phyloP scores from a whole-genome alignment of 306 rosid genomes.

The Cajanus cajan region DNA sequence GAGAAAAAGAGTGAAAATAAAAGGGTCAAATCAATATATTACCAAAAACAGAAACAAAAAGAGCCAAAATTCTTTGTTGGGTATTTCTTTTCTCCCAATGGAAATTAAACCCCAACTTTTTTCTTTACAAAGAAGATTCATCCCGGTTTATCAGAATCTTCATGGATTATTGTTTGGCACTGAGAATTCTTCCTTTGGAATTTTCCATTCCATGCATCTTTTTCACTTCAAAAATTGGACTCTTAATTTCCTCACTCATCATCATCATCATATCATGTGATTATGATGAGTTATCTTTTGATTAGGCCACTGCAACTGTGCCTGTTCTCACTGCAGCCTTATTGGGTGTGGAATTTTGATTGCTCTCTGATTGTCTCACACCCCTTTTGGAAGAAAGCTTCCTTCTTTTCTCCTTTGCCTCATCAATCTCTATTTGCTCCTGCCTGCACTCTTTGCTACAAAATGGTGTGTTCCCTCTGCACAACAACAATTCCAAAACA shows the following conservation, averaged over 20 bases:
- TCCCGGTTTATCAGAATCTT: slow-evolving; percentile 40
- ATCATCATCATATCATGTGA: neutral
- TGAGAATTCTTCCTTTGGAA: neutral
- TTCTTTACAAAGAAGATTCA: slow-evolving; percentile 40
- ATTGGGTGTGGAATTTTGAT: slow-evolving; percentile 45
- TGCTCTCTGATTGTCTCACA: slow-evolving; percentile 58
- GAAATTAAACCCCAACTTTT: slow-evolving; percentile 22
- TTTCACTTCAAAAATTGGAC: slow-evolving; percentile 22
- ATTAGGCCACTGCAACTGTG: slow-evolving; percentile 75
- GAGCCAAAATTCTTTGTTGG: slow-evolving; percentile 42
- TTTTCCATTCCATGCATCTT: neutral
- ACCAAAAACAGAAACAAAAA: neutral
- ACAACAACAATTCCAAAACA: slow-evolving; percentile 5
- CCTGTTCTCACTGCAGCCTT: slow-evolving; percentile 58
- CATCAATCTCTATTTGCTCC: slow-evolving; percentile 81
- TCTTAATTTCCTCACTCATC: slow-evolving; percentile 1
- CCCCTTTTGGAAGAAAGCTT: slow-evolving; percentile 55
- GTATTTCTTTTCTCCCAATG: neutral
- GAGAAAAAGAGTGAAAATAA: neutral
- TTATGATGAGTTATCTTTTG: neutral
- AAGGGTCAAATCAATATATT: slow-evolving; percentile 22
- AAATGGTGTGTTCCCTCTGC: slow-evolving; percentile 95
- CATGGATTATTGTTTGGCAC: slow-evolving; percentile 16
- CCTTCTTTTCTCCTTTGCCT: slow-evolving; percentile 67
- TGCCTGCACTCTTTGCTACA: slow-evolving; percentile 93